phyloP scores from a whole-genome alignment of 768 basidiomycete genomes.

The Termitomyces sp. region DNA sequence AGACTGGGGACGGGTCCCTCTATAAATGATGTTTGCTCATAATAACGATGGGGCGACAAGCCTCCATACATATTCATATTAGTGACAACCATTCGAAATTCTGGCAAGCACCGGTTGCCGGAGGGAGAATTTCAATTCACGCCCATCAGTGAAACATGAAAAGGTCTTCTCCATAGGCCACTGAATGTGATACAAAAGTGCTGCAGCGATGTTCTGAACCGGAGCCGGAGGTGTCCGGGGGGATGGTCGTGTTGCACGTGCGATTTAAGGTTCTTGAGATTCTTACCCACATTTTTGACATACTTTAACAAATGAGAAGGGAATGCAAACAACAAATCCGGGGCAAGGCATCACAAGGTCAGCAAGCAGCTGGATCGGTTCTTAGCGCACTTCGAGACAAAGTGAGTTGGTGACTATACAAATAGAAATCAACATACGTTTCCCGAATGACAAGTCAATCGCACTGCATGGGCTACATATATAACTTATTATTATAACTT shows the following conservation, averaged over 20 bases:
- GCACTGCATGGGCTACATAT: background rate
- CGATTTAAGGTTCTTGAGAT: background rate
- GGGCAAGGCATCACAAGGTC: constrained; percentile 1
- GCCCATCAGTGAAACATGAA: no score
- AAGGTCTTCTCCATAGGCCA: no score
- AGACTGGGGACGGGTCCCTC: no score
- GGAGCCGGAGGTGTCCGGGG: constrained; percentile 13
- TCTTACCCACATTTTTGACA: constrained; percentile 7
- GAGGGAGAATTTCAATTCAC: no score
- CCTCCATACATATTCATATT: no score
- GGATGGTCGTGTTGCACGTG: background rate
- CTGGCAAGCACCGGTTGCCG: no score
- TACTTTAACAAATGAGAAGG: background rate
- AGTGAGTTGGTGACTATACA: constrained; percentile 1
- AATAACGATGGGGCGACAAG: no score
- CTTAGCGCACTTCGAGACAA: background rate
- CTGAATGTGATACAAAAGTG: no score
- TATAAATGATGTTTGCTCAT: no score
- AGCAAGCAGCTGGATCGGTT: background rate
- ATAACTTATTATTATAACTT: no score
- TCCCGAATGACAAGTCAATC: background rate
- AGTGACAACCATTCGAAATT: no score
- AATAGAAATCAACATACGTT: constrained; percentile 15
- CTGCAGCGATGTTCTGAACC: background rate
- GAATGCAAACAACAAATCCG: background rate